Evolutionary conservation across 352 stramenopile species (phyloP), one percentile per base, ranked within the genome.

Genomic region (Pythium sp.): DNA sequence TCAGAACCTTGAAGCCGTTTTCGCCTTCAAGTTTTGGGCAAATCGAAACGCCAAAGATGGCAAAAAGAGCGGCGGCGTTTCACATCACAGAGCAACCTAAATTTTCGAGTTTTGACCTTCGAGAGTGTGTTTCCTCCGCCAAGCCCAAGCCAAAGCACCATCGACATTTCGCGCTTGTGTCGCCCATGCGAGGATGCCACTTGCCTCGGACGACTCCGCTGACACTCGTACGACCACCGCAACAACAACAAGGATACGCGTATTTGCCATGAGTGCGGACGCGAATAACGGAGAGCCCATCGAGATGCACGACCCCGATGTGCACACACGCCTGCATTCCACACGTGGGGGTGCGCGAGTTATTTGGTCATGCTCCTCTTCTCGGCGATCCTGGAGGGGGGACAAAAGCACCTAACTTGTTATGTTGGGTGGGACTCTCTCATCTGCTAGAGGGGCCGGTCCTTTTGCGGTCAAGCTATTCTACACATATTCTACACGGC

Each of bases 331-430:
- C 9, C 49, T 71, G 51, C 58, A 68, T 81, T 82, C 68, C 78
- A 83, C 64, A 79, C 78, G 28, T 63, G 82, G 41, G 76, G 86
- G 43, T 83, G 83, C 69, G 55, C 79, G 26, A 79, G 72, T 38
- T 88, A 90, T 57, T 49, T 80, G 38, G 80, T 88, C 67, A 90
- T 90, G 79, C 81, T 79, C 58, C 32, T 81, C 26, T 72, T 88
- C 7, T 87, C 73, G 43, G 51, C 75, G n/a, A 64, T 53, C 14
- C 72, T 90, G 46, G n/a, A n/a, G n/a, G n/a, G n/a, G n/a, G n/a
- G n/a, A n/a, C n/a, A n/a, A n/a, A n/a, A n/a, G n/a, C n/a, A n/a
- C n/a, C n/a, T n/a, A n/a, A n/a, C n/a, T n/a, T n/a, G n/a, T n/a
- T n/a, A n/a, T n/a, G n/a, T n/a, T n/a, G n/a, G n/a, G n/a, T n/a